A percentile compares a stretch with the other conserved stretches of the same genome.
phyloP scores from a whole-genome alignment of 1,284 basidiomycete genomes.

The Ustilago hordei region DNA sequence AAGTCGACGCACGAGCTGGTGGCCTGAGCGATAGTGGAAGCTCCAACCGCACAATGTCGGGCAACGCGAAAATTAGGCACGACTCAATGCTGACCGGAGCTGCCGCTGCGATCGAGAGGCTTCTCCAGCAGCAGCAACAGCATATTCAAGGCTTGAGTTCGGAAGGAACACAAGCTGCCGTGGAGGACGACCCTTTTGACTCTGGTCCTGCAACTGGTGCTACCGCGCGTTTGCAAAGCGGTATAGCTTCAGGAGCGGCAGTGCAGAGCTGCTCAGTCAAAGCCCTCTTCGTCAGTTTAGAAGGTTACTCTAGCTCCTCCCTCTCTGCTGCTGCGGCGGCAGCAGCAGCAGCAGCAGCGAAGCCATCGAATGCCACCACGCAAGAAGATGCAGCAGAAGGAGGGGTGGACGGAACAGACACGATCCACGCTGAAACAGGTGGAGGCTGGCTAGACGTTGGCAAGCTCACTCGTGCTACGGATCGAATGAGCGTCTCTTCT shows the following conservation, averaged over 20 bases:
- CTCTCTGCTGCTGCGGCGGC: conserved; percentile 14
- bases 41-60: conserved; percentile 7
- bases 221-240: background rate
- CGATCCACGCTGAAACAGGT: conserved; percentile 19
- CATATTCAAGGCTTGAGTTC: background rate
- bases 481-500: conserved; percentile 12
- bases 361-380: background rate
- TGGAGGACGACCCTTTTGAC: conserved; percentile 15
- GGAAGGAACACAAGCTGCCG: background rate
- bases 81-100: conserved; percentile 39
- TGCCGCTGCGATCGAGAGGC: conserved; percentile 56
- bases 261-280: conserved; percentile 37
- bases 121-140: conserved; percentile 42
- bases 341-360: background rate
- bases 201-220: background rate
- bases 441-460: conserved; percentile 64
- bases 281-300: conserved; percentile 53
- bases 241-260: background rate
- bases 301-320: conserved; percentile 55
- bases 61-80: conserved; percentile 3
- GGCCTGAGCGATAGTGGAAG: conserved; percentile 13
- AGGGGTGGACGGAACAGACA: conserved; percentile 24
- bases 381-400: background rate
- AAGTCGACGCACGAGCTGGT: conserved; percentile 10
- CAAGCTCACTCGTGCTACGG: conserved; percentile 31